Evolutionary conservation across 768 basidiomycete genomes (phyloP).

Genomic region (Leucocoprinus leucothites): DNA sequence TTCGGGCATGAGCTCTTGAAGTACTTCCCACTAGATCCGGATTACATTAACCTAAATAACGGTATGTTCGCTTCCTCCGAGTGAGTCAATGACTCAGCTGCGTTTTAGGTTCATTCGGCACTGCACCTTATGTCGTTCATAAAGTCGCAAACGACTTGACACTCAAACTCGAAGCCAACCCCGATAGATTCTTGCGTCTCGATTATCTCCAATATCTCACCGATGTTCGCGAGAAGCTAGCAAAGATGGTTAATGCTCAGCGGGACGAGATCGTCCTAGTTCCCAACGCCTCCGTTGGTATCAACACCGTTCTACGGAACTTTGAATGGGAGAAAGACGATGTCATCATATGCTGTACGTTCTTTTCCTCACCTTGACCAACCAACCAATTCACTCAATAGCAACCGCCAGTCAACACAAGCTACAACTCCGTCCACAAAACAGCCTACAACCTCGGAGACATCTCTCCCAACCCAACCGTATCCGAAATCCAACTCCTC

Average conservation of each 20-base stretch:
- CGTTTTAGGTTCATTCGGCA: constrained; percentile 54
- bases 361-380: constrained; percentile 16
- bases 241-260: constrained; percentile 47
- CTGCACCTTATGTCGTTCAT: constrained; percentile 50
- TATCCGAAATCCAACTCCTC: constrained; percentile 45
- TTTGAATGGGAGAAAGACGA: constrained; percentile 68
- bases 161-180: constrained; percentile 45
- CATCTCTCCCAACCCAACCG: constrained; percentile 46
- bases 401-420: constrained; percentile 30
- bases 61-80: constrained; percentile 32
- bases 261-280: constrained; percentile 59
- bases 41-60: constrained; percentile 64
- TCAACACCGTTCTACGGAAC: constrained; percentile 67
- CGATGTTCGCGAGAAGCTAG: constrained; percentile 42
- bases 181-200: constrained; percentile 52
- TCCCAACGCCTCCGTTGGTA: constrained; percentile 58
- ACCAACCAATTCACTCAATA: background rate
- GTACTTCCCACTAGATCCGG: constrained; percentile 53
- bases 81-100: background rate
- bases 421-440: constrained; percentile 51
- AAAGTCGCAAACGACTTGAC: constrained; percentile 40
- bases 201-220: constrained; percentile 30
- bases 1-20: constrained; percentile 58
- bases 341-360: constrained; percentile 60
- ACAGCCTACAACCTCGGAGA: constrained; percentile 56